Conservation (phyloP, 306 rosid genomes). For the Pyrus communis region DNA sequence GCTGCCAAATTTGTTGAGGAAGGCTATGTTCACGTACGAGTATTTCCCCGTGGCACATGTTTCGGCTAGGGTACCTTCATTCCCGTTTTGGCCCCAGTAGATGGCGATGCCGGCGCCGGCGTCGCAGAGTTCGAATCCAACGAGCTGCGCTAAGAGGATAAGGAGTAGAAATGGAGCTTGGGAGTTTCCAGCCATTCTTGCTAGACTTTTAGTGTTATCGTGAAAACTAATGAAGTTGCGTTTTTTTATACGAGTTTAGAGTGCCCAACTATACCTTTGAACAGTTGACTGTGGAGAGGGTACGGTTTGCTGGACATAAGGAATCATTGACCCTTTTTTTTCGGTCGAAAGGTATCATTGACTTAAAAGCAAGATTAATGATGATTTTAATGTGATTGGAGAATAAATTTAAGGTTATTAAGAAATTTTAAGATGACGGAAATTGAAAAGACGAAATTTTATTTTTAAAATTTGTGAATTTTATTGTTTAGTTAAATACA, state of each 20-base stretch:
- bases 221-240: neutral
- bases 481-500: no score
- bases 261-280: no score
- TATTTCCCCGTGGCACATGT: conserved; percentile 59
- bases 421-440: no score
- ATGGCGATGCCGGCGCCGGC: conserved; percentile 44
- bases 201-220: neutral
- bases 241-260: neutral
- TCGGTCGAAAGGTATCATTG: no score
- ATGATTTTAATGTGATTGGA: no score
- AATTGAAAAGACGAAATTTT: no score
- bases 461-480: no score
- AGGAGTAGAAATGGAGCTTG: conserved; percentile 9
- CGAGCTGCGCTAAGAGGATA: conserved; percentile 3
- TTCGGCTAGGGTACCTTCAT: conserved; percentile 52
- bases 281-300: no score
- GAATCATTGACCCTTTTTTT: neutral
- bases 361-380: no score
- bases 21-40: conserved; percentile 40
- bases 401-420: no score
- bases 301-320: neutral
- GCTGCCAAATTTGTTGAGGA: conserved; percentile 27
- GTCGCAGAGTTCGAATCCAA: conserved; percentile 14
- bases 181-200: conserved; percentile 19
- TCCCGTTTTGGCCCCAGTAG: conserved; percentile 70